Evolutionary conservation across 139 green algal genomes (phyloP), one percentile per base, ranked within the genome.

Genomic region (Haematococcus sp.): DNA sequence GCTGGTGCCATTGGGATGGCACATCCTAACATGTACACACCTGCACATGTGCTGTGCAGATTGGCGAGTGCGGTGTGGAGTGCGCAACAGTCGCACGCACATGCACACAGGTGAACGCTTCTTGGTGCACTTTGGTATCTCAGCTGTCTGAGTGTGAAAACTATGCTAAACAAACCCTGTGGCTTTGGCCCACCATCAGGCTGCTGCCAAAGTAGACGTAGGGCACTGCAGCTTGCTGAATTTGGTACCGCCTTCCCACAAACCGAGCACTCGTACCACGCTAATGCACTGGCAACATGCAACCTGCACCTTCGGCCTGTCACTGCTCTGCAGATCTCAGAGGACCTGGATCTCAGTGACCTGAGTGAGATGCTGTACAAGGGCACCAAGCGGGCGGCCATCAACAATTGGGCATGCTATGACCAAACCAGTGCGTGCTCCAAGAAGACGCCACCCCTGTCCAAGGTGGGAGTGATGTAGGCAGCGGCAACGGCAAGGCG

Each of bases 1-100:
- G n/a, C n/a, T n/a, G n/a, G n/a, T n/a, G n/a, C n/a, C n/a, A n/a
- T n/a, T n/a, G n/a, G n/a, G n/a, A n/a, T n/a, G n/a, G n/a, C n/a
- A n/a, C n/a, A n/a, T n/a, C n/a, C n/a, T 49, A 49, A 11, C 40
- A 19, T 7, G 11, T 49, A 11, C 40, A 49, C 40, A 49, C 67
- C 3, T 28, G 54, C 2, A 25, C 11, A 64, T 64, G 22, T 58
- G 23, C 22, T n/a, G 2, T 63, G 28, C 77, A 88, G 83, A 25
- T 68, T 1, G 74, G 82, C 65, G 77, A 75, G 15, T 85, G 76
- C 49, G 75, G 78, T 59, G 71, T 35, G 1, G 91, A 94, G 63
- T 97, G 92, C 78, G 88, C 89, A 28, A 97, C 93, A 1, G 81
- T 96, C 1, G 81, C 90, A 0, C 60, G 81, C 2, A 89, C 89